Base-by-base conservation (phyloP, 2,329 filamentous ascomycete species). In the Fusarium tupiense region DNA sequence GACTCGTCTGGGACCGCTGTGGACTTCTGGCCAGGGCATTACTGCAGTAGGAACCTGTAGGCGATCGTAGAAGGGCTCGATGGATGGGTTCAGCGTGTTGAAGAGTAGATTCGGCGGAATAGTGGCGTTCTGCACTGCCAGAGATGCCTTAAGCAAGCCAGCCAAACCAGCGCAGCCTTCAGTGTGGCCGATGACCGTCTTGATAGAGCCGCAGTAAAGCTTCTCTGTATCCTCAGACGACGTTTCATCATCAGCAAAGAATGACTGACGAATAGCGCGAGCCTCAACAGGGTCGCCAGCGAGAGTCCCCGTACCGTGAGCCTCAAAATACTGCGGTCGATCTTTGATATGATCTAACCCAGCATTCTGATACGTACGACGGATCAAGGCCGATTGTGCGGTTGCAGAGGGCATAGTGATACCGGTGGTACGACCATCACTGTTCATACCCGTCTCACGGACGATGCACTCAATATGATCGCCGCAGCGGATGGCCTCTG, bases 71-170 rank as follows among this genome's bases (percentile, higher is more conserved):
- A 57, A 73, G 0, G 65, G 69, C 3, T 44, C n/a, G 12, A 71
- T 59, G 77, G 83, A 84, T 35, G 82, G 82, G 62, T 87, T 88
- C 5, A 85, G 83, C 8, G 82, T 72, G 74, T 86, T 84, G 79
- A 87, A 87, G 71, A 86, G 83, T 49, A 84, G 78, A 72, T 87
- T 65, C 5, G 63, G 63, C 2, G 63, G 63, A 4, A 65, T 65
- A 0, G n/a, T 53, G 29, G 22, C 38, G 9, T 31, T 64, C 35
- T 65, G 53, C 0, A 67, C 37, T 2, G 64, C 64, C 2, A 64
- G 8, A 35, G 61, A 64, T n/a, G 64, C 60, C 6, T 64, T 64
- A 1, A 67, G 43, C 4, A 67, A 2, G 5, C 61, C 61, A 1
- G 61, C 61, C 0, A 67, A 7, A 4, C 64, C 64, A 24, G 64